Conservation (phyloP, 1,284 basidiomycete species). For the Trametes hirsuta region DNA sequence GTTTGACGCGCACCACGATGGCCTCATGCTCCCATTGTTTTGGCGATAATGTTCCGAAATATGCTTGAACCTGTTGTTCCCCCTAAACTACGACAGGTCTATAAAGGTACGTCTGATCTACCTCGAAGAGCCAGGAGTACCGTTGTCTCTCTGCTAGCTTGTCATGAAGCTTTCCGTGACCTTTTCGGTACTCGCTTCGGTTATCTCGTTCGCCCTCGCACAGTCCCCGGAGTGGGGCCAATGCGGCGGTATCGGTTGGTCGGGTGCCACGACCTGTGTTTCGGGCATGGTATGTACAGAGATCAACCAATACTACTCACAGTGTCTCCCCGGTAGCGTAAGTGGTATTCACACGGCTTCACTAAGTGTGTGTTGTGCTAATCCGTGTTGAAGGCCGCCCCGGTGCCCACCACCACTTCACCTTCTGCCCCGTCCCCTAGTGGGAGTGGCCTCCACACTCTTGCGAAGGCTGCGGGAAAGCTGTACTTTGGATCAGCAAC, state of each 20-base stretch:
- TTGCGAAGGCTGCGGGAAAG: constrained; percentile 55
- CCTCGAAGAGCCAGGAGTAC: not conserved
- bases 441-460: constrained; percentile 37
- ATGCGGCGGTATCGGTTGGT: constrained; percentile 42
- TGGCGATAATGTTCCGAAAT: constrained; percentile 21
- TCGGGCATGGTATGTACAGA: constrained; percentile 34
- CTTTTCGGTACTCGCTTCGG: constrained; percentile 32
- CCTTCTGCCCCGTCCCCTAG: constrained; percentile 4
- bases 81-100: not conserved
- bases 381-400: not conserved
- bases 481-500: constrained; percentile 63
- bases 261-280: constrained; percentile 40
- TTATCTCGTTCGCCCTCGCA: constrained; percentile 35
- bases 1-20: not conserved
- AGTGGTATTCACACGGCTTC: not conserved
- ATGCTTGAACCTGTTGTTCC: not conserved
- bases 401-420: not conserved
- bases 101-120: not conserved
- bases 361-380: not conserved
- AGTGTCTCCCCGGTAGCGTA: constrained; percentile 34
- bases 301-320: constrained; percentile 38
- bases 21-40: constrained; percentile 4
- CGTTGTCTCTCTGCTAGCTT: not conserved
- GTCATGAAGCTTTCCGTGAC: constrained; percentile 32
- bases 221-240: constrained; percentile 40